Base-by-base conservation (phyloP, 2,329 filamentous ascomycete genomes). In the Penicillium sp. region DNA sequence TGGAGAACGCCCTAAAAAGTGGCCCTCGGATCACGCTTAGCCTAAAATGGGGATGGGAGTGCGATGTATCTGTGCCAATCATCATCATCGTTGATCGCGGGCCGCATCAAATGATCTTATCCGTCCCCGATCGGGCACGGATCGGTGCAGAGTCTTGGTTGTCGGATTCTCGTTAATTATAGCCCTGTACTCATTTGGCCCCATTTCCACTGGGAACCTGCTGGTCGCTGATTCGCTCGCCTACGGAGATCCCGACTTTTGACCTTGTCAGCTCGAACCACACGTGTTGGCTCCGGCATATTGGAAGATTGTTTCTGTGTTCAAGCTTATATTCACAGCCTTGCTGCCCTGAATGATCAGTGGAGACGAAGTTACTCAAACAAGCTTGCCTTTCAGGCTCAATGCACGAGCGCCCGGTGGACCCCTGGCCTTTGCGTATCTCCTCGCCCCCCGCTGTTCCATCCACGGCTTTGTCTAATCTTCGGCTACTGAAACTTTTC, bases 11-110 rank as follows among this genome's bases (percentile, higher is more conserved):
- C 4, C 27, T 29, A 29, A 29, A 29, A 11, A 10, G 27, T 29
- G 27, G 27, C 27, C 27, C 27, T 31, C 4, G 29, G 11, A 31
- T 31, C 24, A 21, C 48, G 27, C 16, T 37, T 51, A 58, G 47
- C 56, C 56, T 9, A 39, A 54, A 51, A 44, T n/a, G 21, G 51
- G 47, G 43, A 29, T 41, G 10, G 6, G n/a, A 49, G 46, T 54
- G 55, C 41, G 39, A 51, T 26, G 21, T 22, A 35, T 24, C 13
- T 31, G 21, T 27, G 27, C 19, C 16, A 27, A 29, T 29, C 27
- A 29, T 29, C 29, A 22, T 35, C 29, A 48, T 21, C 27, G 35
- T 14, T 35, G 10, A 21, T 37, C 14, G 16, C 33, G 45, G n/a
- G 46, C 45, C 27, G 27, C 29, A 48, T 35, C 46, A 33, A 33